Percentiles rank a stretch among this genome's conserved stretches.
Evolutionary conservation across 225 moss, liverwort and hornwort genomes (phyloP).

Genomic region (Neckera pumila): DNA sequence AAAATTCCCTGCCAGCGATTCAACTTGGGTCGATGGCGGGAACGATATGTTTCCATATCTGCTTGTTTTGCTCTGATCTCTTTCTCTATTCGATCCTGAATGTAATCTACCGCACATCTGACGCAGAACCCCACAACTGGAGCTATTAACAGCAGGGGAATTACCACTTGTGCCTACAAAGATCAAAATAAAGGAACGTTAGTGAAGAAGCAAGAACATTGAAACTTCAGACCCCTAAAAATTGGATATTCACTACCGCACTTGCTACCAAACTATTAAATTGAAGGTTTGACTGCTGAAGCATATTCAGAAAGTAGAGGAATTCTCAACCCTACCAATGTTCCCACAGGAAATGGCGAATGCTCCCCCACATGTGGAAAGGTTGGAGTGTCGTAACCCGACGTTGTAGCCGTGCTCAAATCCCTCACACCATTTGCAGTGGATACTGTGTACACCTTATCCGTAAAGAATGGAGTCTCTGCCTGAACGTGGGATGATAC

Average conservation of each 20-base stretch:
- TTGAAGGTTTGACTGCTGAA: background rate
- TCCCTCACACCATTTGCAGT: constrained; percentile 6
- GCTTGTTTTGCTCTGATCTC: constrained; percentile 42
- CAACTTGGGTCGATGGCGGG: constrained; percentile 56
- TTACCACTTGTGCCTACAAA: constrained; percentile 57
- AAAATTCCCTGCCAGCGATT: constrained; percentile 85
- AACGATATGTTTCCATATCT: constrained; percentile 54
- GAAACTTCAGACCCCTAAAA: background rate
- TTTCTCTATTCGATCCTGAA: constrained; percentile 44
- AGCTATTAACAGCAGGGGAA: constrained; percentile 73
- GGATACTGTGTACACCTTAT: background rate
- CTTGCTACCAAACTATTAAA: background rate
- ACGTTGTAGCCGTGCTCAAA: constrained; percentile 7
- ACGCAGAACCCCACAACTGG: constrained; percentile 86
- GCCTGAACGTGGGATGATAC: background rate
- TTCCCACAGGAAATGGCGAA: constrained; percentile 17
- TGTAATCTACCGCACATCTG: constrained; percentile 75
- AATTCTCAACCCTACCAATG: constrained; percentile 20
- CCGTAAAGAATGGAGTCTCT: background rate
- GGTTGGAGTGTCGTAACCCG: constrained; percentile 9
- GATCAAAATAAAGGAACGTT: background rate
- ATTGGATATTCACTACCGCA: background rate
- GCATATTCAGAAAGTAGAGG: background rate
- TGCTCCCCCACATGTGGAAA: constrained; percentile 3
- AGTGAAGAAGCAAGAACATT: background rate